Percentiles rank a stretch among this genome's conserved stretches.
These are phyloP conservation scores for Reticulascus tulasneorum DNA, from an alignment of 2,329 filamentous ascomycete species.

Conservation along the genomic window DNA sequence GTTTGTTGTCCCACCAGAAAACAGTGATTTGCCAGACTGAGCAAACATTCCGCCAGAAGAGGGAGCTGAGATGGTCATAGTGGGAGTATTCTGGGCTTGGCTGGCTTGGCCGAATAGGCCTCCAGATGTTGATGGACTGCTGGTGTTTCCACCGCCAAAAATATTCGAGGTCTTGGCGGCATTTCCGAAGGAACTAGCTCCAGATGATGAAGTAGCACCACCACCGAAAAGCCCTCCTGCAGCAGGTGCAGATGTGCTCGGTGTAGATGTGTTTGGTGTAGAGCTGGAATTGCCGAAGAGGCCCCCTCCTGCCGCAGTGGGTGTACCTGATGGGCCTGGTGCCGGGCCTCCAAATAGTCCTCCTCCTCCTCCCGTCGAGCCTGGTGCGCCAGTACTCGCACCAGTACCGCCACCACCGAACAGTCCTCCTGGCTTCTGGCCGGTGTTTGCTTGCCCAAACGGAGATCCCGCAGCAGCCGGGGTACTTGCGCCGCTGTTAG, in stretches of 20 bases:
- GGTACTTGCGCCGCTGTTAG: conserved; percentile 21
- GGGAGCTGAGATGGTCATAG: conserved; percentile 15
- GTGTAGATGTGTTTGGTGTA: too few relatives aligned
- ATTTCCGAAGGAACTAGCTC: conserved; percentile 16
- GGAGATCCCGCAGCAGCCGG: conserved; percentile 23
- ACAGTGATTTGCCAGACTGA: conserved; percentile 13
- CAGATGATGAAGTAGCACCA: conserved; percentile 4
- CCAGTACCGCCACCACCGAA: conserved; percentile 18
- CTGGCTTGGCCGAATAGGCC: conserved; percentile 23
- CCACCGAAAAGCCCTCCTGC: conserved; percentile 15
- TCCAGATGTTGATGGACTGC: conserved; percentile 18
- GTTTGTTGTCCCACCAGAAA: conserved; percentile 10
- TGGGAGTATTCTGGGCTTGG: conserved; percentile 16
- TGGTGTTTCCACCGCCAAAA: conserved; percentile 18
- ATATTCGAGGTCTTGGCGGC: conserved; percentile 18
- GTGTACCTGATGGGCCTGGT: conserved; percentile 7
- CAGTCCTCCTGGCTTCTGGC: conserved; percentile 19
- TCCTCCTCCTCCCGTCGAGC: conserved; percentile 17
- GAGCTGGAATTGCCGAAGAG: conserved; percentile 7
- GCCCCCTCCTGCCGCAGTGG: conserved; percentile 7
- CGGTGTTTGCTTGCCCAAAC: conserved; percentile 26
- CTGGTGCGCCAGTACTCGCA: conserved; percentile 18
- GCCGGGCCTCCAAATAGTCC: conserved; percentile 25
- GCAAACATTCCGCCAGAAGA: too few relatives aligned
- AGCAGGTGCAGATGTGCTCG: conserved; percentile 14